These are phyloP conservation scores for Fraxinus nigra DNA, from an alignment of 305 asterid species.

Conservation along the genomic window DNA sequence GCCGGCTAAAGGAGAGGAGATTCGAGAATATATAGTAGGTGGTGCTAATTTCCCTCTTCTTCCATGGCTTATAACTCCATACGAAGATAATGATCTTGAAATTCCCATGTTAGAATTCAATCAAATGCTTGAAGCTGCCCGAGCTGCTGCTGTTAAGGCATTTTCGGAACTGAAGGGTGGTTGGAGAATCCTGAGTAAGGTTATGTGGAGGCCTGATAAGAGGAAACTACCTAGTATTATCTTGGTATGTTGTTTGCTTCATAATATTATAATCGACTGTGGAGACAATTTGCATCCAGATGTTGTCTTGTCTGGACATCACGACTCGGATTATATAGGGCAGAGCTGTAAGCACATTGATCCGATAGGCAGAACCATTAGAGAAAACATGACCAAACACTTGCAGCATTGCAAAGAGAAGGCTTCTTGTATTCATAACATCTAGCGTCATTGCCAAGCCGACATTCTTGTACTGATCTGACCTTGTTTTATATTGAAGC, in stretches of 20 bases:
- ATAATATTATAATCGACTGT: slow-evolving; percentile 75
- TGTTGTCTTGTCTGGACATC: slow-evolving; percentile 61
- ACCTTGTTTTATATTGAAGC: neutral
- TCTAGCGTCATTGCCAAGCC: neutral
- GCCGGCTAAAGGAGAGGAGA: slow-evolving; percentile 39
- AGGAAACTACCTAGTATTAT: slow-evolving; percentile 82
- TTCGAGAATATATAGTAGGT: slow-evolving; percentile 77
- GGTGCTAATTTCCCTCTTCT: slow-evolving; percentile 75
- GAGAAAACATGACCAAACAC: slow-evolving; percentile 56
- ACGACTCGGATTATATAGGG: slow-evolving; percentile 55
- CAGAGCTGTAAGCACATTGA: slow-evolving; percentile 65
- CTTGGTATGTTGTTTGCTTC: slow-evolving; percentile 84
- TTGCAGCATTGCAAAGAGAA: slow-evolving; percentile 26
- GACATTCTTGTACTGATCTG: neutral
- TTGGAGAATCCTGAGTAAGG: slow-evolving; percentile 94
- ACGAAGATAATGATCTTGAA: slow-evolving; percentile 37
- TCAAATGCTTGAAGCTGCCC: slow-evolving; percentile 47
- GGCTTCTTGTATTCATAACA: slow-evolving; percentile 14
- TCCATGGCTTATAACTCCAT: slow-evolving; percentile 88
- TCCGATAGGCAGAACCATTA: slow-evolving; percentile 45
- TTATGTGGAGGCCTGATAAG: slow-evolving; percentile 96
- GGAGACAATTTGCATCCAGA: slow-evolving; percentile 66
- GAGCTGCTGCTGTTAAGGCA: slow-evolving; percentile 58
- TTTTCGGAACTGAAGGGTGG: slow-evolving; percentile 79
- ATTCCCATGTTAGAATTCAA: slow-evolving; percentile 38